Percentiles rank a stretch among this genome's conserved stretches.
These are phyloP conservation scores for Solanum hybrid DNA, from an alignment of 305 asterid species.

Conservation along the genomic window DNA sequence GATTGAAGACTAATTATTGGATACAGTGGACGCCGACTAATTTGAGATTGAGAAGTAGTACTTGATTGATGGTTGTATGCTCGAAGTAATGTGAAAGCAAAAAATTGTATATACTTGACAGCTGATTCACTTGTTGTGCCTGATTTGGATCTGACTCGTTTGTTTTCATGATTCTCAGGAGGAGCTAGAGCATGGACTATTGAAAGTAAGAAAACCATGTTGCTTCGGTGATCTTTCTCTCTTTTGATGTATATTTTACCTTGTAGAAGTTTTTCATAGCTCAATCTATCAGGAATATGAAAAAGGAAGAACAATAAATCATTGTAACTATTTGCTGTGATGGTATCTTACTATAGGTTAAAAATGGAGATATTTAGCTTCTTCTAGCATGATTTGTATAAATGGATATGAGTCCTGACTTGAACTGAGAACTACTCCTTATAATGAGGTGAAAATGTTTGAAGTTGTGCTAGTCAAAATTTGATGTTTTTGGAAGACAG, in stretches of 20 bases:
- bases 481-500: background rate
- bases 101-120: background rate
- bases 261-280: background rate
- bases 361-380: background rate
- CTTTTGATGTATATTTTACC: background rate
- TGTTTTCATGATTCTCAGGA: slow-evolving; percentile 37
- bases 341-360: background rate
- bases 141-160: background rate
- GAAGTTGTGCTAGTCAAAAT: background rate
- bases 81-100: background rate
- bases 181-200: slow-evolving; percentile 83
- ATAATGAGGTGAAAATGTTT: background rate
- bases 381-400: background rate
- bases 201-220: slow-evolving; percentile 38
- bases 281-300: background rate
- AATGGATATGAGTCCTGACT: background rate
- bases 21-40: background rate
- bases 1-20: background rate
- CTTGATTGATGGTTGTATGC: background rate
- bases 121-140: background rate
- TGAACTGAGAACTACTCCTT: background rate
- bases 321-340: background rate
- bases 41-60: background rate
- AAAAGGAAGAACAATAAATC: background rate
- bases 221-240: background rate